These are phyloP conservation scores for Vitis rotundifolia DNA, from an alignment of 164 flowering plant species.

Conservation along the genomic window DNA sequence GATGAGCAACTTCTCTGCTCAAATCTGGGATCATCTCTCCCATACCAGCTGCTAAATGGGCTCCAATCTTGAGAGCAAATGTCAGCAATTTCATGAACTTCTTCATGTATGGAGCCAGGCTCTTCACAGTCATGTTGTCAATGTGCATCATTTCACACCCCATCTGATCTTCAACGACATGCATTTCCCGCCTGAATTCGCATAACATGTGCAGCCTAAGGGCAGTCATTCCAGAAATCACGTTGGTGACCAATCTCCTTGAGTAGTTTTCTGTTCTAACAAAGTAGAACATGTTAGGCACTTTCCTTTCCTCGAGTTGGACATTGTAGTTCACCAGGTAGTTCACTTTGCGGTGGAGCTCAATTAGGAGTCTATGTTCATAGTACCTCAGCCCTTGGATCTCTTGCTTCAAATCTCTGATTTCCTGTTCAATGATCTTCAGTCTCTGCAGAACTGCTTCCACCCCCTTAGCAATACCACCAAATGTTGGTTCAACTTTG, in stretches of 20 bases:
- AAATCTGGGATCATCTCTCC: slow-evolving; percentile 93
- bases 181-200: slow-evolving; percentile 81
- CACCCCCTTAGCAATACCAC: slow-evolving; percentile 93
- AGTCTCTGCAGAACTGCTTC: slow-evolving; percentile 79
- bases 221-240: slow-evolving; percentile 82
- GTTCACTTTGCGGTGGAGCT: slow-evolving; percentile 79
- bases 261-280: slow-evolving; percentile 81
- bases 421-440: slow-evolving; percentile 83
- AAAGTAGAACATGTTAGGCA: slow-evolving; percentile 90
- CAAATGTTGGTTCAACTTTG: slow-evolving; percentile 64
- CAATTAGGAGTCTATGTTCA: slow-evolving; percentile 70
- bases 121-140: slow-evolving; percentile 61
- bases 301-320: slow-evolving; percentile 83
- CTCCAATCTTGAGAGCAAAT: slow-evolving; percentile 85
- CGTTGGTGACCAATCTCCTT: slow-evolving; percentile 66
- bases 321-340: slow-evolving; percentile 68
- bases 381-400: slow-evolving; percentile 90
- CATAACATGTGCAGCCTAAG: slow-evolving; percentile 88
- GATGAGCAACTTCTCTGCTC: slow-evolving; percentile 73
- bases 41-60: slow-evolving; percentile 85
- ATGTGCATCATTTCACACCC: slow-evolving; percentile 91
- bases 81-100: slow-evolving; percentile 88
- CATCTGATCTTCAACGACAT: slow-evolving; percentile 83
- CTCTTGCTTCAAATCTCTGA: slow-evolving; percentile 88
- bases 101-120: slow-evolving; percentile 79